Evolutionary conservation across 768 basidiomycete species (phyloP).

Genomic region (Kwoniella botswanensis): DNA sequence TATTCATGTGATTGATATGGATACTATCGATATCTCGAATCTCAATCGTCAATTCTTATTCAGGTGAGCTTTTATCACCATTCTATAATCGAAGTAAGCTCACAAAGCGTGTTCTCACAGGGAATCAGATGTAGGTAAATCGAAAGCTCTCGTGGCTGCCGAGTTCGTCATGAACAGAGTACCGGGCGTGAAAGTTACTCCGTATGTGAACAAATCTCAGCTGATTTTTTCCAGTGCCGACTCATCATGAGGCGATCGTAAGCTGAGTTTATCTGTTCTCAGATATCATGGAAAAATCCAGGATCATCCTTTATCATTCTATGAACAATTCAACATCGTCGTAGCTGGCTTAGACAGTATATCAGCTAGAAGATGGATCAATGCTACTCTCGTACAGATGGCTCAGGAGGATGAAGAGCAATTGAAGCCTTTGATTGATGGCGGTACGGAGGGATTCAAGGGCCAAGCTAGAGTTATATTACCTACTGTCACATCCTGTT

Average conservation of each 20-base stretch:
- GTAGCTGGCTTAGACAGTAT: conserved; percentile 98
- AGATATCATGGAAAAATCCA: conserved; percentile 98
- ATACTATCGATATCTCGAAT: conserved; percentile 99
- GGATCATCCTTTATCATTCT: conserved; percentile 93
- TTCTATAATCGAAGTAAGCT: conserved; percentile 16
- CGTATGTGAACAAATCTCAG: conserved; percentile 65
- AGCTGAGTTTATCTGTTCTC: neutral
- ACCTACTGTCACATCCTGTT: conserved; percentile 92
- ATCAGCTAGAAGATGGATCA: conserved; percentile 97
- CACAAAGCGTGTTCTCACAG: conserved; percentile 25
- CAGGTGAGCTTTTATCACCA: conserved; percentile 64
- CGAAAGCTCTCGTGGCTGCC: conserved; percentile 92
- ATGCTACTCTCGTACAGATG: conserved; percentile 92
- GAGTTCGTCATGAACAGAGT: conserved; percentile 97
- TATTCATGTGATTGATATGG: conserved; percentile 99
- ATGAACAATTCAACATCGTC: conserved; percentile 94
- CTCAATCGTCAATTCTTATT: conserved; percentile 98
- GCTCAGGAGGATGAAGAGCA: conserved; percentile 95
- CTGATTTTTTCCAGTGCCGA: neutral
- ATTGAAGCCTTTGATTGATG: conserved; percentile 95
- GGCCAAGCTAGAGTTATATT: conserved; percentile 97
- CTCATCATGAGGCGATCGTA: neutral
- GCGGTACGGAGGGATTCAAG: conserved; percentile 99
- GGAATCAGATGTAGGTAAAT: conserved; percentile 78
- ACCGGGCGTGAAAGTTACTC: conserved; percentile 93